Evolutionary conservation across 2,329 filamentous ascomycete genomes (phyloP).

Genomic region (Ilyonectria robusta): DNA sequence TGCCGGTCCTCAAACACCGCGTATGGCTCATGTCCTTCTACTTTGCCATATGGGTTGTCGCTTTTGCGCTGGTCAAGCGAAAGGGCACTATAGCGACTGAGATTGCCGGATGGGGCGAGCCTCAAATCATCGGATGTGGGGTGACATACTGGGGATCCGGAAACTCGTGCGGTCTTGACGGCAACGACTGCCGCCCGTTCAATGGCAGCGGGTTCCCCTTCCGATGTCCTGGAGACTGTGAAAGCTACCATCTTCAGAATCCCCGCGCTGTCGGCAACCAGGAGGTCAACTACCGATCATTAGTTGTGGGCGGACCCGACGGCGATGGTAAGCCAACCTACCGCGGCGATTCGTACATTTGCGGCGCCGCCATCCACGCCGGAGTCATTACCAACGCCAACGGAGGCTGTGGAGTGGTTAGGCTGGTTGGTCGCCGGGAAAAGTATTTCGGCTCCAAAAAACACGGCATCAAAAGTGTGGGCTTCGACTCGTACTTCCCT

Average conservation of each 20-base stretch:
- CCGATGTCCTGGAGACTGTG: constrained; percentile 81
- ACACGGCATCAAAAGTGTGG: constrained; percentile 83
- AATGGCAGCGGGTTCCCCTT: constrained; percentile 79
- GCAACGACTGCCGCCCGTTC: constrained; percentile 82
- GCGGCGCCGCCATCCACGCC: constrained; percentile 86
- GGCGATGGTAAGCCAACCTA: constrained; percentile 71
- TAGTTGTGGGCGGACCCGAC: constrained; percentile 79
- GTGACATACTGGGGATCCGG: constrained; percentile 79
- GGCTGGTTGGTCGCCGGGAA: constrained; percentile 77
- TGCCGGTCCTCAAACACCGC: constrained; percentile 73
- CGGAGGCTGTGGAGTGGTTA: constrained; percentile 87
- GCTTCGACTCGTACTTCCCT: constrained; percentile 91
- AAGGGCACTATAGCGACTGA: constrained; percentile 71
- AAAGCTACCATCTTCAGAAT: constrained; percentile 75
- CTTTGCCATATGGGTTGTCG: constrained; percentile 77
- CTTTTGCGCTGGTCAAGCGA: constrained; percentile 78
- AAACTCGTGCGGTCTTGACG: constrained; percentile 82
- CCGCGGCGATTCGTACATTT: constrained; percentile 91
- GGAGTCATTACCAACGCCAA: constrained; percentile 79
- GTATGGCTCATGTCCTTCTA: constrained; percentile 71
- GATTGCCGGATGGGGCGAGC: constrained; percentile 77
- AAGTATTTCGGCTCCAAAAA: constrained; percentile 71
- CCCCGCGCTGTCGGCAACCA: constrained; percentile 82
- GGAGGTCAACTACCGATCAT: constrained; percentile 72
- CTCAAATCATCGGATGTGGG: constrained; percentile 76